Base-by-base conservation (phyloP, 225 moss, liverwort and hornwort species). In the Takakia lepidozioides region DNA sequence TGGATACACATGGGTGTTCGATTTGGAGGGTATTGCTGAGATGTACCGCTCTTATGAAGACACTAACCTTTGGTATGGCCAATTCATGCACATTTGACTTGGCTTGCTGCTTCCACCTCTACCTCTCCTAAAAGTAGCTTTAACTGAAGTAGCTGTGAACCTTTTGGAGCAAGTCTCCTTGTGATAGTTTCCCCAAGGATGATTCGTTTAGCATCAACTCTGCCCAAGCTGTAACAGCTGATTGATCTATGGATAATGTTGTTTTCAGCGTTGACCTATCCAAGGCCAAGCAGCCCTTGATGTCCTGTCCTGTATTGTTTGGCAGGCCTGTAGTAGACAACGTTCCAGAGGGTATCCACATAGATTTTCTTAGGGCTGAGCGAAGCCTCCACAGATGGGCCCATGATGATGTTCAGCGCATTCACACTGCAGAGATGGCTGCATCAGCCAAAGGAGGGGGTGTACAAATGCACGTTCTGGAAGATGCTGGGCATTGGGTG, bases 401-500 rank as follows among this genome's bases (percentile, higher is more conserved):
- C 22, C 71, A 55, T 39, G 90, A 95, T 38, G 95, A 95, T 55
- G 82, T 95, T 19, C 80, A 81, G 45, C 76, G 90, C 27, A 95
- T 95, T 42, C 87, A 84, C 36, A 26, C 69, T 20, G 95, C 95
- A 44, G 95, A 90, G 82, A 80, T 74, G 60, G 55, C 85, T 58
- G 90, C 95, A 19, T 85, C 84, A 13, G 64, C 60, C 51, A 84
- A 95, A 68, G 95, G 95, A 51, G 95, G 90, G 8, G 95, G 95
- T 45, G 95, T 95, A 55, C 80, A 87, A 72, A 87, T 95, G 95
- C 95, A 95, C 49, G 75, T 95, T 0, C 73, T 95, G 5, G 95
- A 90, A 72, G 95, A 95, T 61, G 82, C 95, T 3, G 95, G 95
- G 25, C 95, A 95, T 58, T 95, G 95, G 95, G 95, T 93, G 61